Evolutionary conservation across 2,329 filamentous ascomycete genomes (phyloP), one percentile per base, ranked within the genome.

Genomic region (Coleophoma cylindrospora): DNA sequence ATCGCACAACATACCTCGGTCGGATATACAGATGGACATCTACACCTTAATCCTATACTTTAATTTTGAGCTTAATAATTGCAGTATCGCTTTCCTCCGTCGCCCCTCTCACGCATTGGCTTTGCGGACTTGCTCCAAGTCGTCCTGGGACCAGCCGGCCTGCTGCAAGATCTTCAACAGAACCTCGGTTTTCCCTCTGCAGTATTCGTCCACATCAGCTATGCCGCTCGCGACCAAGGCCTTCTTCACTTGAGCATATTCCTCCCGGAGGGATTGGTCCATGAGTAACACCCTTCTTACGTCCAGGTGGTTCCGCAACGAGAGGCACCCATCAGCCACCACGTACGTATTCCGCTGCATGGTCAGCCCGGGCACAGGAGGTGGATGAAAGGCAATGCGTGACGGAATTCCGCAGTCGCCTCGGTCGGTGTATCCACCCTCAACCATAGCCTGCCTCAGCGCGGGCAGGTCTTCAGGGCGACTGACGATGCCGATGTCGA

Each of bases 401-500:
- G 66, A 67, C 12, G 56, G 51, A 10, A 70, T 61, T 2, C 66
- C 66, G n/a, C 63, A 56, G 43, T 71, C 68, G 17, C 68, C 68
- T 14, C 64, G 52, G 52, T 71, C 63, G 11, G 52, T 53, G 50
- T 70, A 71, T 0, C 61, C 59, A 2, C 58, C 64, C 2, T 61
- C 54, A 5, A 61, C 59, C 27, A 72, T 56, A 2, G 64, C 62
- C 19, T 57, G 52, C 43, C 66, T 61, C 3, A 60, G 61, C 5
- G 56, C 27, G 5, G 59, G 45, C 9, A 71, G 45, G 22, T 63
- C 52, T 6, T 58, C 53, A 12, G 56, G 57, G 12, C 53, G 44
- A 8, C 80, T 66, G 4, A 71, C 65, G 10, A 80, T 61, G 56
- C 80, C 77, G 33, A 80, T 67, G 57, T 80, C 77, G 43, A 80